These are phyloP conservation scores for Epicoccum sorghinum DNA, from an alignment of 2,329 filamentous ascomycete species.

Conservation along the genomic window DNA sequence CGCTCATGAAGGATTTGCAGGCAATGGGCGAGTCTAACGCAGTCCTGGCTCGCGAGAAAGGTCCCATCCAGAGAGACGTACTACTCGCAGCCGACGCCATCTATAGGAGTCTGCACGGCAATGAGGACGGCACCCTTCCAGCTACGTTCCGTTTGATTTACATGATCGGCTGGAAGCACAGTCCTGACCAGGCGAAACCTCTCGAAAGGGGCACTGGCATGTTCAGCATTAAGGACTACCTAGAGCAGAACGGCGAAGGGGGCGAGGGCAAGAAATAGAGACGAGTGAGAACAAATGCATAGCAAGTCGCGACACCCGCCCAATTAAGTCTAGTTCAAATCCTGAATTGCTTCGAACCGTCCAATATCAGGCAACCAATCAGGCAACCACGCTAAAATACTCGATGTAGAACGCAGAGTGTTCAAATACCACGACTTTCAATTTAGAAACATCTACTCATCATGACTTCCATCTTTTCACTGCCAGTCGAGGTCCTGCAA, in stretches of 20 bases:
- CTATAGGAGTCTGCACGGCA: constrained; percentile 85
- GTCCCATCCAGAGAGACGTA: constrained; percentile 77
- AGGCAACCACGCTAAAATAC: constrained; percentile 6
- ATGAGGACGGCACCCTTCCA: constrained; percentile 67
- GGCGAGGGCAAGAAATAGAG: constrained; percentile 10
- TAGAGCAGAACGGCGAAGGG: constrained; percentile 56
- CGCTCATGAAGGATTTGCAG: constrained; percentile 91
- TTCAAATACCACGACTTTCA: not conserved
- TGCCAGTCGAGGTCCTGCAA: constrained; percentile 29
- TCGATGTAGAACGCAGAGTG: not conserved
- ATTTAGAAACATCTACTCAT: not conserved
- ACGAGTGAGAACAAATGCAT: too few relatives aligned
- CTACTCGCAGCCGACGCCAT: constrained; percentile 87
- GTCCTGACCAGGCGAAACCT: constrained; percentile 77
- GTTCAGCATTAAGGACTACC: constrained; percentile 84
- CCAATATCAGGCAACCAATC: not conserved
- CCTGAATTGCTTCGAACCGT: too few relatives aligned
- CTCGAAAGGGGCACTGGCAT: constrained; percentile 83
- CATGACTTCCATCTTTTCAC: not conserved
- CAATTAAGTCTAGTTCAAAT: not conserved
- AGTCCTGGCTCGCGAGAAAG: constrained; percentile 81
- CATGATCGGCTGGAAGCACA: constrained; percentile 98
- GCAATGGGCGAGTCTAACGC: constrained; percentile 97
- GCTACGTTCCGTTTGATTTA: constrained; percentile 96
- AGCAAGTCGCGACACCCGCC: not conserved